These are phyloP conservation scores for Fabrea salina DNA, from an alignment of 169 alveolate species.

Conservation along the genomic window DNA sequence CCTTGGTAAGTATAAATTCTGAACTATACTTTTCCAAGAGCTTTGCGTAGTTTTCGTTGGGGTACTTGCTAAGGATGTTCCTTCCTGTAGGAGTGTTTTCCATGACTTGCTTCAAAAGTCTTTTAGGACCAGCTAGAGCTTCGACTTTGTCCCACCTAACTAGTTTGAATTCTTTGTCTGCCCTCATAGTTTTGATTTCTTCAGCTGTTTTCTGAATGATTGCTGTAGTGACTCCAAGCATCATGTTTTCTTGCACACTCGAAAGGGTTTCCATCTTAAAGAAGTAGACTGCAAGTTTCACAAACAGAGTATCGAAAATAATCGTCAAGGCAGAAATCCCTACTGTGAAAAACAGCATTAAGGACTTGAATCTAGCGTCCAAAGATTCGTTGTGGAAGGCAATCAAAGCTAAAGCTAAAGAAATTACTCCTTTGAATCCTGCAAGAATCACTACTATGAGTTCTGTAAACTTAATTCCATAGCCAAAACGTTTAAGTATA, in stretches of 20 bases:
- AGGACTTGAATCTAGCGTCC: neutral
- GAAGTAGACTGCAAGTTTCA: neutral
- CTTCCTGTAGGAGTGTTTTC: conserved; percentile 5
- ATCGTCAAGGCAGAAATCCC: conserved; percentile 16
- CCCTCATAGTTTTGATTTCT: neutral
- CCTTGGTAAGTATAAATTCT: neutral
- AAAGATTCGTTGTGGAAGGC: conserved; percentile 48
- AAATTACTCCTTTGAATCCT: conserved; percentile 69
- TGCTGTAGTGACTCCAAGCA: conserved; percentile 8
- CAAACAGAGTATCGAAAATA: neutral
- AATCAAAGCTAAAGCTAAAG: conserved; percentile 55
- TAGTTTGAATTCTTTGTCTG: neutral
- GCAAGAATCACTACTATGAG: conserved; percentile 49
- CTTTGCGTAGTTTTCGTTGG: neutral
- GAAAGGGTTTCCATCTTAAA: conserved; percentile 22
- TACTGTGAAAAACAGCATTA: conserved; percentile 5
- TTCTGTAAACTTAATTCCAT: conserved; percentile 47
- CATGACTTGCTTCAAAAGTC: neutral
- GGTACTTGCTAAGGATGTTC: conserved; percentile 3
- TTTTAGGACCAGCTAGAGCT: conserved; percentile 9
- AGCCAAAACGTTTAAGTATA: conserved; percentile 47
- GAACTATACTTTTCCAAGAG: neutral
- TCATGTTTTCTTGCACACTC: conserved; percentile 20
- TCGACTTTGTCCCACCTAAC: conserved; percentile 17
- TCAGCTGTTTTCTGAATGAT: conserved; percentile 14